Conservation (phyloP, 495 filamentous ascomycete species). For the Parmelia sp. region DNA sequence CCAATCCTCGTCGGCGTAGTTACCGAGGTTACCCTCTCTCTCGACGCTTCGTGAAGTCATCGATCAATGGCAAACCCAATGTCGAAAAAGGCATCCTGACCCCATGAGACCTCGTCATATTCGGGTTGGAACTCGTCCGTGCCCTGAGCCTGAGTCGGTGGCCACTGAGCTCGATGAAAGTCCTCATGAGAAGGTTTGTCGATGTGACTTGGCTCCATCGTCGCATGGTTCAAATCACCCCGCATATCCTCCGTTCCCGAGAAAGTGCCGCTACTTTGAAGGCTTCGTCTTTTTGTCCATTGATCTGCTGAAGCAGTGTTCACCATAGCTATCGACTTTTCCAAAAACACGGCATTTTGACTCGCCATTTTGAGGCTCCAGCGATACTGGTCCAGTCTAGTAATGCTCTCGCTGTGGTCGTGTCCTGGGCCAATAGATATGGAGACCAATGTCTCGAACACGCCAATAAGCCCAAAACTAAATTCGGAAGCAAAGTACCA, state of each 20-base stretch:
- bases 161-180: background rate
- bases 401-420: background rate
- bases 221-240: background rate
- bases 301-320: background rate
- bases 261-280: background rate
- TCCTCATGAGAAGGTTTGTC: background rate
- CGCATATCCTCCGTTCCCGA: background rate
- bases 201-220: background rate
- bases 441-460: slow-evolving; percentile 53
- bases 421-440: background rate
- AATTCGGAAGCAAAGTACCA: slow-evolving; percentile 79
- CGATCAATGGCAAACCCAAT: slow-evolving; percentile 2
- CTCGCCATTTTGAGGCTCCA: slow-evolving; percentile 2
- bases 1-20: no score
- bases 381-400: background rate
- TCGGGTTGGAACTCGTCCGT: background rate
- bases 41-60: no score
- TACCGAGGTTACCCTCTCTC: no score
- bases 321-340: slow-evolving; percentile 1
- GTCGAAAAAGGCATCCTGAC: slow-evolving; percentile 2
- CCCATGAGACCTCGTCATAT: background rate
- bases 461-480: slow-evolving; percentile 76
- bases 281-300: background rate
- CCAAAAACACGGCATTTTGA: background rate
- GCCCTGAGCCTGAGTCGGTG: background rate